phyloP scores from a whole-genome alignment of 2,329 filamentous ascomycete species.

The Aspergillus pseudoglaucus region DNA sequence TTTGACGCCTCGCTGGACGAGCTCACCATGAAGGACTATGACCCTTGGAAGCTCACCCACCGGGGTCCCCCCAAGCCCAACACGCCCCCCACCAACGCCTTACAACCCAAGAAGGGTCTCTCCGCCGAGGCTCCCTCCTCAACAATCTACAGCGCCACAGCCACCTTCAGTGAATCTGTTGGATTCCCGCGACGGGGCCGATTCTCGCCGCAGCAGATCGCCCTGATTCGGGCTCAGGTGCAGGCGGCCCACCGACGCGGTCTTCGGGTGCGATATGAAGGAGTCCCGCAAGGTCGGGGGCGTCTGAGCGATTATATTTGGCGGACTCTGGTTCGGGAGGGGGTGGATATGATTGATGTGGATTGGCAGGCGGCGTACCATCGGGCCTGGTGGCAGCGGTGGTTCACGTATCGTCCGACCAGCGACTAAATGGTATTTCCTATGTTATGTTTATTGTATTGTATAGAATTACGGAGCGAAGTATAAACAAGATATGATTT shows the following conservation, averaged over 20 bases:
- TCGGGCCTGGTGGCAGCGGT: slow-evolving; percentile 2
- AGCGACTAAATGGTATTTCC: not conserved
- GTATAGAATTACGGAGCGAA: too few species aligned
- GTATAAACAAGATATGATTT: not conserved
- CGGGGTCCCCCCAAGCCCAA: not conserved
- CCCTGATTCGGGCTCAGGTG: slow-evolving; percentile 12
- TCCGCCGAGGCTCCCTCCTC: not conserved
- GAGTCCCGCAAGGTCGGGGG: slow-evolving; percentile 5
- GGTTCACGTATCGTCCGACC: not conserved
- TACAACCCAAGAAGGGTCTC: not conserved
- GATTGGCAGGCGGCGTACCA: slow-evolving; percentile 3
- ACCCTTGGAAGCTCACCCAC: not conserved
- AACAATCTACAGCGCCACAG: slow-evolving; percentile 6
- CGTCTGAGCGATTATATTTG: slow-evolving; percentile 7
- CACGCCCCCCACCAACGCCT: not conserved
- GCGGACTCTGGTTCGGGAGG: slow-evolving; percentile 11
- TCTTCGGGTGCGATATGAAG: slow-evolving; percentile 9
- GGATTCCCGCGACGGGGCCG: slow-evolving; percentile 11
- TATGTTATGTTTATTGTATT: not conserved
- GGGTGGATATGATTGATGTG: slow-evolving; percentile 16
- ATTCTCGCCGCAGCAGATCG: slow-evolving; percentile 13
- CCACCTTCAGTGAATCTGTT: slow-evolving; percentile 9
- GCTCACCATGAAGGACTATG: slow-evolving; percentile 2
- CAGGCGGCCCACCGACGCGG: slow-evolving; percentile 11
- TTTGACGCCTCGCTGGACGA: slow-evolving; percentile 11